Evolutionary conservation across 2,329 filamentous ascomycete species (phyloP).

Genomic region (Arthroderma uncinatum): DNA sequence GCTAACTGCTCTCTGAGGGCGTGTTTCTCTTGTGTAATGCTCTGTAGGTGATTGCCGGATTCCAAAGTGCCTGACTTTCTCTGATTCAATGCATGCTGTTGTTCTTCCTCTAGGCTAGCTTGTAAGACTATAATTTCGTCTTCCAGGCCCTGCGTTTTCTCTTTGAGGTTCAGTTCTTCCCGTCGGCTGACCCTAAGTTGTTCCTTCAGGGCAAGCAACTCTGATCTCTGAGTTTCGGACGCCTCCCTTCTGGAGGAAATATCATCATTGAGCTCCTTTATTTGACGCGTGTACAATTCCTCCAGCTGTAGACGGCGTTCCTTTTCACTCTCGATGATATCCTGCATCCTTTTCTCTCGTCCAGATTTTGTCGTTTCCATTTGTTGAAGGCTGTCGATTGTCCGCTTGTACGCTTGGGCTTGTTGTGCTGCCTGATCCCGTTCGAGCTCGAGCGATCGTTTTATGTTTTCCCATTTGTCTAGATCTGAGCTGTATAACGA

Average conservation of each 20-base stretch:
- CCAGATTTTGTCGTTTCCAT: conserved; percentile 55
- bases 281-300: conserved; percentile 56
- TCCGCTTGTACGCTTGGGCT: conserved; percentile 55
- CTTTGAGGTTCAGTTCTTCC: conserved; percentile 50
- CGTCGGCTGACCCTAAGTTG: conserved; percentile 58
- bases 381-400: conserved; percentile 58
- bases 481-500: conserved; percentile 59
- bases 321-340: conserved; percentile 58
- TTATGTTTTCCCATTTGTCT: conserved; percentile 61
- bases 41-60: conserved; percentile 46
- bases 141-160: conserved; percentile 57
- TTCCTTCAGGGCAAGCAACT: conserved; percentile 55
- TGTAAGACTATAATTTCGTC: conserved; percentile 69
- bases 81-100: conserved; percentile 48
- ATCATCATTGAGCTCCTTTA: conserved; percentile 62
- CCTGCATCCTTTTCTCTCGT: conserved; percentile 56
- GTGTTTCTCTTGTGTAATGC: conserved; percentile 50
- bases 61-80: conserved; percentile 49
- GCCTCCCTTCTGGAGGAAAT: conserved; percentile 55
- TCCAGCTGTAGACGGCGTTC: conserved; percentile 64
- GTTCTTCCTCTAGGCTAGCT: conserved; percentile 52
- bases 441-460: conserved; percentile 53
- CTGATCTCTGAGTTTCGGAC: conserved; percentile 53
- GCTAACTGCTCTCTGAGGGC: conserved; percentile 52
- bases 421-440: conserved; percentile 57